Evolutionary conservation across 371 early-diverging fungal species (phyloP).

Genomic region (Mortierella sp.): DNA sequence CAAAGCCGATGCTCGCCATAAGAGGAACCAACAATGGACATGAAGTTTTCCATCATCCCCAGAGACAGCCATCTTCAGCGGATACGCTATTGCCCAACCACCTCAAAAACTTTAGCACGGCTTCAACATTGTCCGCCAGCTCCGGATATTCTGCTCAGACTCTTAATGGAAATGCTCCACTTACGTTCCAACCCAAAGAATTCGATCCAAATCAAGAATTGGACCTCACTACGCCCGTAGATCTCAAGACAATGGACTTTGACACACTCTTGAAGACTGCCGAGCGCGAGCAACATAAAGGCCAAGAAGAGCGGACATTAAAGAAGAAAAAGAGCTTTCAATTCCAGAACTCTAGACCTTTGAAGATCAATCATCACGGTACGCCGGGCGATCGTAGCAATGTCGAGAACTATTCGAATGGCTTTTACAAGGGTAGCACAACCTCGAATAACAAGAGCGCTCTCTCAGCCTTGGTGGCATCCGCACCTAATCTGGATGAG

Average conservation of each 20-base stretch:
- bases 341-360: conserved; percentile 10
- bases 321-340: conserved; percentile 37
- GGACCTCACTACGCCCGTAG: conserved; percentile 38
- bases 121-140: conserved; percentile 37
- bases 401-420: conserved; percentile 1
- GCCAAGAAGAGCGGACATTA: conserved; percentile 33
- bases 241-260: conserved; percentile 50
- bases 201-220: conserved; percentile 42
- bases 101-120: conserved; percentile 47
- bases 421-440: neutral
- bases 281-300: conserved; percentile 43
- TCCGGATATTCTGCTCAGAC: conserved; percentile 37
- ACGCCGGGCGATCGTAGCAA: neutral
- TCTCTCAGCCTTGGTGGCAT: conserved; percentile 25
- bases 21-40: conserved; percentile 10
- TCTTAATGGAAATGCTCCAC: conserved; percentile 11
- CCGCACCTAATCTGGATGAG: conserved; percentile 30
- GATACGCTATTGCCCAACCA: conserved; percentile 43
- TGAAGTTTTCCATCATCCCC: conserved; percentile 14
- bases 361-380: conserved; percentile 7
- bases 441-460: conserved; percentile 25
- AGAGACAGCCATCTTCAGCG: conserved; percentile 17
- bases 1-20: conserved; percentile 11
- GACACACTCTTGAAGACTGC: conserved; percentile 44
- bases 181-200: conserved; percentile 27